These are phyloP conservation scores for Phoma sp. DNA, from an alignment of 2,329 filamentous ascomycete genomes.

Conservation along the genomic window DNA sequence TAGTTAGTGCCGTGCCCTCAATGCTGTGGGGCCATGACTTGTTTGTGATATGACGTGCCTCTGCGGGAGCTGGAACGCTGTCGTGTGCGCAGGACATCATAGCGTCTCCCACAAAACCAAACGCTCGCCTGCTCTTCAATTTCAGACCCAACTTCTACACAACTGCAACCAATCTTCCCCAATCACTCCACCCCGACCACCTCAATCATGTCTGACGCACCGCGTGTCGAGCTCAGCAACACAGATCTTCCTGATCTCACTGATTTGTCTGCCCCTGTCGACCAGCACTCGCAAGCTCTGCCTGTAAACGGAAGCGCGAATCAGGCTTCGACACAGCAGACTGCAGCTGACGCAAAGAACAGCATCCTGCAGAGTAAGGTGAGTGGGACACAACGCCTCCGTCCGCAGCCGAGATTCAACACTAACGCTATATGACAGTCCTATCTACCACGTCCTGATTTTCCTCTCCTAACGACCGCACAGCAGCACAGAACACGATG, in stretches of 20 bases:
- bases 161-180: slow-evolving; percentile 7
- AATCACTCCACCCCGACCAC: slow-evolving; percentile 1
- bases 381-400: slow-evolving; percentile 38
- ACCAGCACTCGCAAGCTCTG: slow-evolving; percentile 19
- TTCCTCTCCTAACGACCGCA: slow-evolving; percentile 38
- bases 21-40: slow-evolving; percentile 17
- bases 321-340: slow-evolving; percentile 27
- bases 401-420: slow-evolving; percentile 42
- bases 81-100: slow-evolving; percentile 17
- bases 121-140: slow-evolving; percentile 4
- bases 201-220: slow-evolving; percentile 40
- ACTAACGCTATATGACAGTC: slow-evolving; percentile 47
- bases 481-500: slow-evolving; percentile 58
- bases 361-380: slow-evolving; percentile 54
- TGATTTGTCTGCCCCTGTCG: slow-evolving; percentile 34
- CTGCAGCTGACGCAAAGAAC: slow-evolving; percentile 45
- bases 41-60: slow-evolving; percentile 17
- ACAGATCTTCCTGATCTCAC: slow-evolving; percentile 33
- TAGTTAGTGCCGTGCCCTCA: slow-evolving; percentile 3
- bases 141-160: slow-evolving; percentile 4
- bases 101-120: slow-evolving; percentile 17
- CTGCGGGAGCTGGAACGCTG: slow-evolving; percentile 16
- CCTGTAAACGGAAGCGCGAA: slow-evolving; percentile 33
- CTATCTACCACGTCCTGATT: slow-evolving; percentile 45
- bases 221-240: slow-evolving; percentile 40